Evolutionary conservation across 2,329 filamentous ascomycete genomes (phyloP).

Genomic region (Colletotrichum phormii): DNA sequence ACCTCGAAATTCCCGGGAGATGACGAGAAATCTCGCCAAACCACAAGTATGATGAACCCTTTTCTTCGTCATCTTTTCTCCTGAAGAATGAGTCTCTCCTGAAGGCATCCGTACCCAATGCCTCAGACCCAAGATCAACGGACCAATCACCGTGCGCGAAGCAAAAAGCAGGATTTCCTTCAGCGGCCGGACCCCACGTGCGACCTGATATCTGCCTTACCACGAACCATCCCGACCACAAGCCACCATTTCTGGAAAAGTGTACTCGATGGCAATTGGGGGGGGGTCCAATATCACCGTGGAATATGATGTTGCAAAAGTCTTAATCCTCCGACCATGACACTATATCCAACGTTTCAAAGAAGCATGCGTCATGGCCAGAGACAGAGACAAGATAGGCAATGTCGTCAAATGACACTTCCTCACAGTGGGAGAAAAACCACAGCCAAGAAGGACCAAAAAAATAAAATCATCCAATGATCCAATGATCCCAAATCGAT

Average conservation of each 20-base stretch:
- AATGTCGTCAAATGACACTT: conserved; percentile 1
- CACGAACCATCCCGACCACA: background rate
- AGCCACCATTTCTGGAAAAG: background rate
- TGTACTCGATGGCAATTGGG: background rate
- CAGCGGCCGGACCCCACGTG: background rate
- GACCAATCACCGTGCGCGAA: background rate
- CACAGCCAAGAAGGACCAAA: background rate
- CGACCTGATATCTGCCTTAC: background rate
- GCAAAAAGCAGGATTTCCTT: background rate
- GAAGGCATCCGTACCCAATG: background rate
- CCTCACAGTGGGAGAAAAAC: background rate
- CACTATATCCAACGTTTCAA: background rate
- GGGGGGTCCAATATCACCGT: background rate
- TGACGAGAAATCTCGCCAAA: too few species aligned
- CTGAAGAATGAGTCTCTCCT: background rate
- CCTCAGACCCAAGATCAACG: background rate
- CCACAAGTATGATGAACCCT: too few species aligned
- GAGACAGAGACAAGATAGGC: background rate
- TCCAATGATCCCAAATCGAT: background rate
- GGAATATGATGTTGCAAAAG: too few species aligned
- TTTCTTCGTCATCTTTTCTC: too few species aligned
- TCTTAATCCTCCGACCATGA: background rate
- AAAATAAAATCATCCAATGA: background rate
- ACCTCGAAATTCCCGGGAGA: too few species aligned
- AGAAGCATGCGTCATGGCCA: background rate